A percentile compares a stretch with the other conserved stretches of the same genome.
These are phyloP conservation scores for Helicocarpus griseus DNA, from an alignment of 2,329 filamentous ascomycete genomes.

Conservation along the genomic window DNA sequence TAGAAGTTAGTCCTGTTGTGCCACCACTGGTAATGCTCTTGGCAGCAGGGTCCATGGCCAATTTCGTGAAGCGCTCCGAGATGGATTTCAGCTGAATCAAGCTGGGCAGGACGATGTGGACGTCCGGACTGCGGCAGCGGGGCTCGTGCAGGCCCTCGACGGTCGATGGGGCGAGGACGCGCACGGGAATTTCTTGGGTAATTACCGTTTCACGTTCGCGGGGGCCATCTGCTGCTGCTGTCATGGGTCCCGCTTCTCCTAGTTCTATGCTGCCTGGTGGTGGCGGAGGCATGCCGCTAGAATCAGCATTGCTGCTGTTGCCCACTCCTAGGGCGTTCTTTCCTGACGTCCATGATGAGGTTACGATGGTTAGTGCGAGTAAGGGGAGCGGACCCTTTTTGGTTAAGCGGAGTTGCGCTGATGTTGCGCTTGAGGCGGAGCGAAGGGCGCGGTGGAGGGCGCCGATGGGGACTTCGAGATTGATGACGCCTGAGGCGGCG, in stretches of 20 bases:
- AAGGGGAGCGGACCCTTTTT: constrained; percentile 85
- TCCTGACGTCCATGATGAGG: constrained; percentile 35
- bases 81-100: constrained; percentile 85
- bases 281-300: constrained; percentile 9
- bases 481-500: constrained; percentile 87
- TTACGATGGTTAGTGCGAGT: constrained; percentile 81
- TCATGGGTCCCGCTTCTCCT: constrained; percentile 31
- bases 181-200: constrained; percentile 91
- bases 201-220: constrained; percentile 82
- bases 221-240: constrained; percentile 32
- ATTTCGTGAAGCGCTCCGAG: constrained; percentile 87
- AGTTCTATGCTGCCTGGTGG: constrained; percentile 4
- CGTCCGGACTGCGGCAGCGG: constrained; percentile 78
- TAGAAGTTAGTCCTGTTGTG: constrained; percentile 48
- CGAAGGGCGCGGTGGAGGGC: constrained; percentile 84
- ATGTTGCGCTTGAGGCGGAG: constrained; percentile 71
- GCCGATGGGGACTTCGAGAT: constrained; percentile 85
- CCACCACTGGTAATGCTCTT: constrained; percentile 12
- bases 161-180: constrained; percentile 70
- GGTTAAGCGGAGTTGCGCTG: constrained; percentile 77
- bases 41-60: constrained; percentile 45
- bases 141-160: constrained; percentile 96
- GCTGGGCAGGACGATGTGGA: constrained; percentile 83
- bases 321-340: constrained; percentile 48
- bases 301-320: constrained; percentile 11